phyloP scores from a whole-genome alignment of 2,329 filamentous ascomycete species.

The Cryphonectria naterciae region DNA sequence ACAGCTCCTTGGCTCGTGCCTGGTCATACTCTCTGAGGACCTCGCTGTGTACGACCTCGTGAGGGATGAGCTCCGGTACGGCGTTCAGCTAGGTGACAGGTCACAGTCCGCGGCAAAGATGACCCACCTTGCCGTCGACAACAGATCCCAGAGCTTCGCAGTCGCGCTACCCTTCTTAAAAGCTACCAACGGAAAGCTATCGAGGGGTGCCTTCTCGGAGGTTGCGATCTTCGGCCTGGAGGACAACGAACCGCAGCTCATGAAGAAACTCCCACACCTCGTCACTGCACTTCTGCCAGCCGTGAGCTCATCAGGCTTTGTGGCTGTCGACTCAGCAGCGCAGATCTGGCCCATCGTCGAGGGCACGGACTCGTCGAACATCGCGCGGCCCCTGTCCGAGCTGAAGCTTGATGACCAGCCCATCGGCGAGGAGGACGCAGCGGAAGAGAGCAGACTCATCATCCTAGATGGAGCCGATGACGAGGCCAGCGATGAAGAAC shows the following conservation, averaged over 20 bases:
- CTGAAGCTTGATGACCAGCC: conserved; percentile 48
- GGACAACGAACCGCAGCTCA: conserved; percentile 60
- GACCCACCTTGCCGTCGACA: conserved; percentile 73
- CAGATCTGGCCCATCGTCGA: conserved; percentile 69
- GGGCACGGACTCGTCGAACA: conserved; percentile 57
- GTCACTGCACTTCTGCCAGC: conserved; percentile 71
- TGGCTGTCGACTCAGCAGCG: conserved; percentile 75
- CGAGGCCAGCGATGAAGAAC: conserved; percentile 32
- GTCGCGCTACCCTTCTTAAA: conserved; percentile 54
- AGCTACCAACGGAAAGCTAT: conserved; percentile 31
- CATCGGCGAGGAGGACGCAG: neutral
- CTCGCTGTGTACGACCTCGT: conserved; percentile 86
- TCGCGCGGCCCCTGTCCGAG: conserved; percentile 60
- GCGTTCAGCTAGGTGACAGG: conserved; percentile 57
- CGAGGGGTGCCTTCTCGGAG: conserved; percentile 49
- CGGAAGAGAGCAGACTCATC: conserved; percentile 33
- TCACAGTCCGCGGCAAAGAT: conserved; percentile 49
- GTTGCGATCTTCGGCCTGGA: conserved; percentile 71
- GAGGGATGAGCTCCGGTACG: conserved; percentile 72
- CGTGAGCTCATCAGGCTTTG: conserved; percentile 69
- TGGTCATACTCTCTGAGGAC: conserved; percentile 75
- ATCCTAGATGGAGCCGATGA: conserved; percentile 40
- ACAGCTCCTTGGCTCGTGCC: conserved; percentile 70
- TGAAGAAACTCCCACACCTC: conserved; percentile 58
- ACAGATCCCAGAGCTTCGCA: conserved; percentile 66